A percentile compares a stretch with the other conserved stretches of the same genome.
phyloP scores from a whole-genome alignment of 306 rosid species.

The Ziziphus jujuba region DNA sequence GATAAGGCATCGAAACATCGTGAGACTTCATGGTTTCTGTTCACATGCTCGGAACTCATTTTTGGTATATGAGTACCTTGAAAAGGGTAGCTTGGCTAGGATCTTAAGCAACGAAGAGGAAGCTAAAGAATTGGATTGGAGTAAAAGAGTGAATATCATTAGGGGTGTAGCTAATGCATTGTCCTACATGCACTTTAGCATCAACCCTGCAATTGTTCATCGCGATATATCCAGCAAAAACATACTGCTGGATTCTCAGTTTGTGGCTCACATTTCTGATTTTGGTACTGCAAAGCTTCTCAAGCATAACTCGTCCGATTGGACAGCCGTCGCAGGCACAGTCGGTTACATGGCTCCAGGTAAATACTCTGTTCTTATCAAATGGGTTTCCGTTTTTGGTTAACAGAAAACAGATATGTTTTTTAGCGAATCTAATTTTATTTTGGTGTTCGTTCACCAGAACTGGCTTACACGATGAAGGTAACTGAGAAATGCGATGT shows the following conservation, averaged over 20 bases:
- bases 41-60: constrained; percentile 3
- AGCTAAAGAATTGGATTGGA: constrained; percentile 29
- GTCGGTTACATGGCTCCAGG: constrained; percentile 40
- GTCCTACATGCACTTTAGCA: constrained; percentile 25
- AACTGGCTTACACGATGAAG: constrained; percentile 36
- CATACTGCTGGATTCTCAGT: constrained; percentile 18
- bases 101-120: constrained; percentile 13
- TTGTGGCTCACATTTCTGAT: constrained; percentile 23
- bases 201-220: constrained; percentile 25
- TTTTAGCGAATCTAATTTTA: background rate
- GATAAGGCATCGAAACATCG: constrained; percentile 16
- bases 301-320: constrained; percentile 15
- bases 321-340: constrained; percentile 37
- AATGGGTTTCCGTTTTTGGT: too few relatives aligned
- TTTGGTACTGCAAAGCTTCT: constrained; percentile 29
- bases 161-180: constrained; percentile 27
- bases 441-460: constrained; percentile 1
- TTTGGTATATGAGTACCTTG: constrained; percentile 23
- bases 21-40: constrained; percentile 13
- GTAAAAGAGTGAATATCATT: constrained; percentile 19
- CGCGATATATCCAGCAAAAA: constrained; percentile 41
- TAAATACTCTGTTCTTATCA: background rate
- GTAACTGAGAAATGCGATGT: constrained; percentile 34
- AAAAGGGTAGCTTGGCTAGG: constrained; percentile 27
- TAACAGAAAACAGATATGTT: too few relatives aligned